phyloP scores from a whole-genome alignment of 495 filamentous ascomycete species.

The Podospora sp. region DNA sequence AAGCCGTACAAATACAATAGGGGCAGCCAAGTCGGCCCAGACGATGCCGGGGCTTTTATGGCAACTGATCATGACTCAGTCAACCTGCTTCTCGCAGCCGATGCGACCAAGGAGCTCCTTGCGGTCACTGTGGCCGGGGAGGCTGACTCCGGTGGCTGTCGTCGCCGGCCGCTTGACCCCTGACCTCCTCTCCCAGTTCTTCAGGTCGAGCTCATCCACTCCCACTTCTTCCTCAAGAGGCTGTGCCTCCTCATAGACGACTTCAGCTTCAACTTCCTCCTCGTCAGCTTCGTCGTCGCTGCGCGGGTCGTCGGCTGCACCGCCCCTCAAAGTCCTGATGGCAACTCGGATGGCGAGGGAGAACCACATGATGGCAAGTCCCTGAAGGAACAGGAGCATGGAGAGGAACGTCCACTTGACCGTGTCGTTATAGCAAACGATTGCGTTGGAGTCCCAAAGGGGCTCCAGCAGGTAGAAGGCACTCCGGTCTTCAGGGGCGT shows the following conservation, averaged over 20 bases:
- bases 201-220: slow-evolving; percentile 61
- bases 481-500: slow-evolving; percentile 58
- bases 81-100: slow-evolving; percentile 70
- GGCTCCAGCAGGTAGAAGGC: slow-evolving; percentile 67
- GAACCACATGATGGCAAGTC: slow-evolving; percentile 85
- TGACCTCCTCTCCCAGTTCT: slow-evolving; percentile 51
- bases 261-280: slow-evolving; percentile 57
- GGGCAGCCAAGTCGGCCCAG: background rate
- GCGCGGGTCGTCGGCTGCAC: slow-evolving; percentile 80
- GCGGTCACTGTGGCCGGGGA: slow-evolving; percentile 69
- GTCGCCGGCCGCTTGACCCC: slow-evolving; percentile 46
- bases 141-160: slow-evolving; percentile 59
- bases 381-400: slow-evolving; percentile 76
- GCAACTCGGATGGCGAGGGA: slow-evolving; percentile 83
- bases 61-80: slow-evolving; percentile 33
- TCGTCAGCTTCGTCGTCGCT: slow-evolving; percentile 83
- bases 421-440: slow-evolving; percentile 72
- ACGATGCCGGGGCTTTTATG: background rate
- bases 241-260: slow-evolving; percentile 48
- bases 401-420: slow-evolving; percentile 76
- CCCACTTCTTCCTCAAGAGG: slow-evolving; percentile 68
- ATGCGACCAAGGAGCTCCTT: slow-evolving; percentile 74
- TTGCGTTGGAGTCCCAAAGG: slow-evolving; percentile 66
- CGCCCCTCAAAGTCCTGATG: slow-evolving; percentile 69
- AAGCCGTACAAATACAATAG: slow-evolving; percentile 7